phyloP scores from a whole-genome alignment of 2,329 filamentous ascomycete species.

The Diaporthe sp. region DNA sequence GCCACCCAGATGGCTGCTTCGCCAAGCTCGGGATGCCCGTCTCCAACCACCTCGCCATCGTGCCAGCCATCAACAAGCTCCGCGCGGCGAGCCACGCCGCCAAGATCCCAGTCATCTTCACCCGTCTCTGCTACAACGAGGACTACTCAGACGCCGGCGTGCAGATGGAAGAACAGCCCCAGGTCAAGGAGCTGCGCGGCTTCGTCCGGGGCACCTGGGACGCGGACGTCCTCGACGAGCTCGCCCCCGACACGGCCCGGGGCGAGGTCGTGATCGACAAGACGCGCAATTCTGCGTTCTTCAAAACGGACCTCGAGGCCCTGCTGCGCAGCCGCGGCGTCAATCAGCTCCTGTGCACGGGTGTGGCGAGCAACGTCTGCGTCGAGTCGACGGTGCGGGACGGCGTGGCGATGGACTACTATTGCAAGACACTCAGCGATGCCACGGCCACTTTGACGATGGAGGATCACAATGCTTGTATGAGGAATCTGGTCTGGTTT shows the following conservation, averaged over 20 bases:
- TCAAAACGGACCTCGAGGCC: not conserved
- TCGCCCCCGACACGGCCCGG: not conserved
- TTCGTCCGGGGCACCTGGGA: not conserved
- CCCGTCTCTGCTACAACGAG: conserved; percentile 1
- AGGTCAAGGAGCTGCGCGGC: not conserved
- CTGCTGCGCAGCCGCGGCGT: not conserved
- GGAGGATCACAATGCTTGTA: not conserved
- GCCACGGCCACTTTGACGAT: not conserved
- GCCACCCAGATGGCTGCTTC: not conserved
- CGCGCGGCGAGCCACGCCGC: conserved; percentile 6
- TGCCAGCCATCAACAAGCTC: conserved; percentile 8
- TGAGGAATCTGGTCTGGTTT: not conserved
- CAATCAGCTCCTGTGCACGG: not conserved
- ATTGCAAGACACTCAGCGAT: conserved; percentile 1
- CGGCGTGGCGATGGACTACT: not conserved
- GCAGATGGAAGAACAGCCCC: not conserved
- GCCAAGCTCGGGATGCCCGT: conserved; percentile 4
- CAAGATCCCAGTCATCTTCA: not conserved
- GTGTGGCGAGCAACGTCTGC: not conserved
- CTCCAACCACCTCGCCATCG: conserved; percentile 14
- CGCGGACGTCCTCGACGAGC: not conserved
- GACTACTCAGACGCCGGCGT: conserved; percentile 9
- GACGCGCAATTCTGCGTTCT: not conserved
- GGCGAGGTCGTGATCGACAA: not conserved
- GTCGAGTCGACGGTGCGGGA: conserved; percentile 6